These are phyloP conservation scores for Malassezia slooffiae DNA, from an alignment of 1,284 basidiomycete genomes.

Conservation along the genomic window DNA sequence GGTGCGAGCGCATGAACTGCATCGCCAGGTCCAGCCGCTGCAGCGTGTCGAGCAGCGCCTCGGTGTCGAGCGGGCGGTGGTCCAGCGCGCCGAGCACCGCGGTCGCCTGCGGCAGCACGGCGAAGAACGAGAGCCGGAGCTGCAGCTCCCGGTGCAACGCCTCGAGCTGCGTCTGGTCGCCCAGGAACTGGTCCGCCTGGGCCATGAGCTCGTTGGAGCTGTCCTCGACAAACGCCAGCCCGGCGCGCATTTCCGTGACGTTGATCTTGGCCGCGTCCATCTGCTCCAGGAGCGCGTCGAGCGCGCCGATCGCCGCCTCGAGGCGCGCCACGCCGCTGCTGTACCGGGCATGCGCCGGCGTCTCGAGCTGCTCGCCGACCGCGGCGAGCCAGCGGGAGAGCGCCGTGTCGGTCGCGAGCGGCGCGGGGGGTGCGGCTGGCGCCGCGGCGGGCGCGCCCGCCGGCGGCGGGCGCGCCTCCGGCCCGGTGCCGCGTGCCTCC, in stretches of 20 bases:
- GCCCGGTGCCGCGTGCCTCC: neutral
- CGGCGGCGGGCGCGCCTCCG: neutral
- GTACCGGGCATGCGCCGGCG: neutral
- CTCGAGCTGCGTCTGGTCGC: slow-evolving; percentile 27
- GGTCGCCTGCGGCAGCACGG: slow-evolving; percentile 30
- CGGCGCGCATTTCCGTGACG: slow-evolving; percentile 32
- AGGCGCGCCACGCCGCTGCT: neutral
- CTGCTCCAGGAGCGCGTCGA: slow-evolving; percentile 19
- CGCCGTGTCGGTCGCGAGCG: no score
- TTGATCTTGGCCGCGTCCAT: slow-evolving; percentile 29
- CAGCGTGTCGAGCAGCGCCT: slow-evolving; percentile 29
- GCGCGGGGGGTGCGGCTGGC: no score
- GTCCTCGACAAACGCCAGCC: slow-evolving; percentile 32
- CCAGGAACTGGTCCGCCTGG: slow-evolving; percentile 28
- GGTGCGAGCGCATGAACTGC: slow-evolving; percentile 22
- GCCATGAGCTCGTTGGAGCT: slow-evolving; percentile 30
- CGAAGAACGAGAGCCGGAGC: slow-evolving; percentile 36
- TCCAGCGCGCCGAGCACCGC: slow-evolving; percentile 30
- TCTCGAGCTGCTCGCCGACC: neutral
- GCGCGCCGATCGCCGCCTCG: neutral
- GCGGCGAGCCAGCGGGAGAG: neutral
- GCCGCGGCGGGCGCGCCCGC: no score
- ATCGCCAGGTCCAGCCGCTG: slow-evolving; percentile 36
- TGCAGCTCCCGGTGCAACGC: slow-evolving; percentile 21
- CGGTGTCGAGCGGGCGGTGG: slow-evolving; percentile 21